These are phyloP conservation scores for Cicer arietinum DNA, from an alignment of 306 rosid species.

Conservation along the genomic window DNA sequence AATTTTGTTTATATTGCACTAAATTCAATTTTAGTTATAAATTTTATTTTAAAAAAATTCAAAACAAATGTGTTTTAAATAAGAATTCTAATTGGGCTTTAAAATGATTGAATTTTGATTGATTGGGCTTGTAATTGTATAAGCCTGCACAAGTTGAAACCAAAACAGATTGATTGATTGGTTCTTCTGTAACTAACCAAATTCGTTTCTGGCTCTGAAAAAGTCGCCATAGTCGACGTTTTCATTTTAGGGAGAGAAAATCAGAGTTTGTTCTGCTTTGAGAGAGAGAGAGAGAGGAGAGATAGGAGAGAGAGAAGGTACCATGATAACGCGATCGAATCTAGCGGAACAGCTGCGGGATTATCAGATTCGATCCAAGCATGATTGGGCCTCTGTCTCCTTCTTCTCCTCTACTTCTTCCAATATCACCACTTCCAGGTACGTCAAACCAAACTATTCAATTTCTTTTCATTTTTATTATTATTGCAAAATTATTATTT, in stretches of 20 bases:
- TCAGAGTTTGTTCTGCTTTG: no score
- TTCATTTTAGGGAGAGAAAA: constrained; percentile 40
- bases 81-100: background rate
- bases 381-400: constrained; percentile 96
- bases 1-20: no score
- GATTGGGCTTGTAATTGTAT: background rate
- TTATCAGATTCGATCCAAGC: constrained; percentile 99
- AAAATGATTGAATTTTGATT: background rate
- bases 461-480: background rate
- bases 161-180: background rate
- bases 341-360: constrained; percentile 96
- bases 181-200: constrained; percentile 25
- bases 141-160: background rate
- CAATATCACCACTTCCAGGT: constrained; percentile 80
- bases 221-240: constrained; percentile 44
- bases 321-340: constrained; percentile 99
- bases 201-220: constrained; percentile 44
- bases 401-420: constrained; percentile 95
- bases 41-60: no score
- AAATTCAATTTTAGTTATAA: no score
- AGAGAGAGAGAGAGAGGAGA: constrained; percentile 38
- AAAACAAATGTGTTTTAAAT: no score
- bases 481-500: background rate
- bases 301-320: constrained; percentile 34
- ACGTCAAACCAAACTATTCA: background rate